Conservation (phyloP, 352 stramenopile species). For the Phytopythium kandeliae region DNA sequence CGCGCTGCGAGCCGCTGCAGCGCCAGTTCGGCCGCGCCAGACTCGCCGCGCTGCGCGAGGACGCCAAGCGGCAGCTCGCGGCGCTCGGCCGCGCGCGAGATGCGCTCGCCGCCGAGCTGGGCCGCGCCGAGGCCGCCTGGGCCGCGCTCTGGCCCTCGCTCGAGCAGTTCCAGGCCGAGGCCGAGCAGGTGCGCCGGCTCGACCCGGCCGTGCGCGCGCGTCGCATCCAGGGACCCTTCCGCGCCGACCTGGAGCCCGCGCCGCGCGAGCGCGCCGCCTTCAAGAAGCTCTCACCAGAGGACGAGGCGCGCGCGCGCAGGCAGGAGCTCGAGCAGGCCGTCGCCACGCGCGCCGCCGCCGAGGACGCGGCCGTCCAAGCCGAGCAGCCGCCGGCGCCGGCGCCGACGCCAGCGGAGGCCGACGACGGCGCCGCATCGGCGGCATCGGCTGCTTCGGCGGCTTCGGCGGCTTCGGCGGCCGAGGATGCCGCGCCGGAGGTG, state of each 20-base stretch:
- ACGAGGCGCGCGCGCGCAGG: slow-evolving; percentile 58
- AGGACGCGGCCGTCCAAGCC: background rate
- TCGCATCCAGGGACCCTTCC: slow-evolving; percentile 56
- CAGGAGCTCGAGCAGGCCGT: slow-evolving; percentile 60
- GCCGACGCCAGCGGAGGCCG: slow-evolving; percentile 1
- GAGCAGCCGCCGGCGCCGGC: too few species aligned
- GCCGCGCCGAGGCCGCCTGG: slow-evolving; percentile 38
- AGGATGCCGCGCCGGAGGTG: background rate
- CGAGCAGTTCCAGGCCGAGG: slow-evolving; percentile 60
- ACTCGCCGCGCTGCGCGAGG: slow-evolving; percentile 57
- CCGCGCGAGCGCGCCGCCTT: slow-evolving; percentile 49
- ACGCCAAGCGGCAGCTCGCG: slow-evolving; percentile 52
- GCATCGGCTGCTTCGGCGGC: too few species aligned
- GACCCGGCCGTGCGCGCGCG: slow-evolving; percentile 20
- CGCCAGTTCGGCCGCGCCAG: slow-evolving; percentile 53
- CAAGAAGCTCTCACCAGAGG: slow-evolving; percentile 80
- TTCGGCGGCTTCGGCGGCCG: too few species aligned
- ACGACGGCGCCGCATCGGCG: too few species aligned
- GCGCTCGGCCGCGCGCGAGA: slow-evolving; percentile 45
- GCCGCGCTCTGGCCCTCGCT: slow-evolving; percentile 38
- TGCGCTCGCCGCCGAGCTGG: slow-evolving; percentile 37
- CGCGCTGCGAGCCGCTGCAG: slow-evolving; percentile 58
- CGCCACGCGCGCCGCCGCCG: slow-evolving; percentile 26
- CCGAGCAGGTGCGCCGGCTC: slow-evolving; percentile 39
- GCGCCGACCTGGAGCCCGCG: slow-evolving; percentile 35